phyloP scores from a whole-genome alignment of 2,329 filamentous ascomycete genomes.

The Calycina herbarum region DNA sequence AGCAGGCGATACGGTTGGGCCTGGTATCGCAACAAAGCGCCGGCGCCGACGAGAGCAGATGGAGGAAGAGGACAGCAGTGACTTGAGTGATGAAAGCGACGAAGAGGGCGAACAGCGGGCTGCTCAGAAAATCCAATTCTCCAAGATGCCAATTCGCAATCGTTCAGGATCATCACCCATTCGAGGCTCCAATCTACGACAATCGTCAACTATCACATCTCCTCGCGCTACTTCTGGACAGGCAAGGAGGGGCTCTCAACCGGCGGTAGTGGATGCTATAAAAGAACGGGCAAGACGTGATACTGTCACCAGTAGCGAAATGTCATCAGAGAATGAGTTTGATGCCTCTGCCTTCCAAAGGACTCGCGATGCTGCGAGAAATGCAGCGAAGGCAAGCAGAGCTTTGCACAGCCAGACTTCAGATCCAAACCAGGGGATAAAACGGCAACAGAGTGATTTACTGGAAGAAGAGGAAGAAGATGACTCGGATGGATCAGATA shows the following conservation, averaged over 20 bases:
- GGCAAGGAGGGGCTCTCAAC: constrained; percentile 66
- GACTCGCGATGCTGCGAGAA: constrained; percentile 60
- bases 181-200: constrained; percentile 62
- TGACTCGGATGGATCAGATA: constrained; percentile 61
- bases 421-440: constrained; percentile 45
- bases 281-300: constrained; percentile 70
- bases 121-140: constrained; percentile 90
- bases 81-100: constrained; percentile 81
- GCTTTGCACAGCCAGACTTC: constrained; percentile 54
- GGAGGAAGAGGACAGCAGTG: constrained; percentile 78
- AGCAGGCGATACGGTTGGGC: constrained; percentile 66
- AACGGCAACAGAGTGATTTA: constrained; percentile 42
- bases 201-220: constrained; percentile 71
- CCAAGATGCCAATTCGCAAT: constrained; percentile 87
- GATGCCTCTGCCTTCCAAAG: constrained; percentile 66
- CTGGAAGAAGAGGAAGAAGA: constrained; percentile 54
- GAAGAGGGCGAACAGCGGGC: constrained; percentile 72
- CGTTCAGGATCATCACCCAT: constrained; percentile 88
- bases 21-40: constrained; percentile 65
- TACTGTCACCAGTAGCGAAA: constrained; percentile 78
- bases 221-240: constrained; percentile 51
- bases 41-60: constrained; percentile 69
- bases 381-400: constrained; percentile 55
- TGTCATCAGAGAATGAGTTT: constrained; percentile 80
- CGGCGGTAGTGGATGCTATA: constrained; percentile 62